Percentiles rank a stretch among this genome's conserved stretches.
phyloP scores from a whole-genome alignment of 176 grass and related monocot genomes.

The Avena insularis region DNA sequence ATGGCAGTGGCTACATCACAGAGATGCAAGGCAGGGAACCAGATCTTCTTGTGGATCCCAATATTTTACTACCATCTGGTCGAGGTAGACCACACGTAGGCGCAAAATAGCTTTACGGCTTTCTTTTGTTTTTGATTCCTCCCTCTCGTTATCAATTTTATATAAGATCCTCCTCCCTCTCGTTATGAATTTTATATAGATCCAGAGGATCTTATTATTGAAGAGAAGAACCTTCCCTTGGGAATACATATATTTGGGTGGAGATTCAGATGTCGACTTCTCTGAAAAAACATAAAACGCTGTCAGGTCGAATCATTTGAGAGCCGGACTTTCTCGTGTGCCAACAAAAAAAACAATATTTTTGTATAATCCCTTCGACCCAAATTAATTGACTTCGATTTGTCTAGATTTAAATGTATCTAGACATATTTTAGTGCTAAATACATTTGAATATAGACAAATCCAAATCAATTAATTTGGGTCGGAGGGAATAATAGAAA shows the following conservation, averaged over 20 bases:
- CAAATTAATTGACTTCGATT: too few relatives aligned
- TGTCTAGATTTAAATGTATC: too few relatives aligned
- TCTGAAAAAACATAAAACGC: not conserved
- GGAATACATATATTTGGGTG: not conserved
- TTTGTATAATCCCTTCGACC: too few relatives aligned
- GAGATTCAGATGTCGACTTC: constrained; percentile 11
- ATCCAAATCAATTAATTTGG: too few relatives aligned
- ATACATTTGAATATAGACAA: too few relatives aligned
- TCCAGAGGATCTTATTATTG: not conserved
- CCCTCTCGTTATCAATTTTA: not conserved
- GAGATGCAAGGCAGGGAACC: constrained; percentile 12
- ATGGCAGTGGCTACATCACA: constrained; percentile 12
- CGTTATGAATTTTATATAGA: not conserved
- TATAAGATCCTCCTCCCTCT: not conserved
- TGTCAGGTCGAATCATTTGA: constrained; percentile 14
- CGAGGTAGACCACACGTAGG: not conserved
- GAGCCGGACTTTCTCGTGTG: not conserved
- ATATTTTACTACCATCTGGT: not conserved
- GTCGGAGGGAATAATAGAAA: not conserved
- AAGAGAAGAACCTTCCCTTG: constrained; percentile 11
- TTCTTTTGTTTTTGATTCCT: not conserved
- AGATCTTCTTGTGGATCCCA: not conserved
- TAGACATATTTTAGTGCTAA: too few relatives aligned
- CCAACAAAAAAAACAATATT: not conserved
- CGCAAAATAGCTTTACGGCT: not conserved